Evolutionary conservation across 2,329 filamentous ascomycete species (phyloP).

Genomic region (Ascochyta lentis): DNA sequence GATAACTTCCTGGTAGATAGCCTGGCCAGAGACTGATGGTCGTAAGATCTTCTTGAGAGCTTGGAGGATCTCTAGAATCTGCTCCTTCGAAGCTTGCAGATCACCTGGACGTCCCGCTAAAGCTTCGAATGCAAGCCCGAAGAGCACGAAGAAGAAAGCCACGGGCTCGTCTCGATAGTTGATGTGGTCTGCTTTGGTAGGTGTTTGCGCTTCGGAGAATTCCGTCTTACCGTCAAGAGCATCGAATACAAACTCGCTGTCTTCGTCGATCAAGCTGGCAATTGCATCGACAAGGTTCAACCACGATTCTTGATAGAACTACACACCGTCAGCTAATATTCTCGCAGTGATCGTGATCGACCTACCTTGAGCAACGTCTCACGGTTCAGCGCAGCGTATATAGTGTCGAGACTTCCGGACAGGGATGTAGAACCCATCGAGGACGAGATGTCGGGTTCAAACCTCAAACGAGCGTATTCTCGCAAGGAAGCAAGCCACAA

Average conservation of each 20-base stretch:
- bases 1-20: conserved; percentile 93
- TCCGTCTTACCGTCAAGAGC: conserved; percentile 83
- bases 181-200: conserved; percentile 74
- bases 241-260: conserved; percentile 97
- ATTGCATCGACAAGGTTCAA: conserved; percentile 96
- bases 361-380: conserved; percentile 81
- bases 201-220: conserved; percentile 43
- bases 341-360: no score
- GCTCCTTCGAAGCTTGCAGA: conserved; percentile 73
- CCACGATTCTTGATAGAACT: conserved; percentile 98
- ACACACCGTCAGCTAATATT: conserved; percentile 14
- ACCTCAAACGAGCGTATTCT: conserved; percentile 90
- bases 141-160: conserved; percentile 98
- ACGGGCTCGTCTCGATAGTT: conserved; percentile 98
- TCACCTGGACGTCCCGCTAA: conserved; percentile 81
- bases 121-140: conserved; percentile 95
- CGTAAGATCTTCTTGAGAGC: conserved; percentile 94
- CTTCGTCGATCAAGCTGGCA: conserved; percentile 94
- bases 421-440: conserved; percentile 81
- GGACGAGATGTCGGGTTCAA: conserved; percentile 96
- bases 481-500: conserved; percentile 92
- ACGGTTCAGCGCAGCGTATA: conserved; percentile 92
- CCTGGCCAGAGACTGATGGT: conserved; percentile 92
- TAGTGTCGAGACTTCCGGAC: conserved; percentile 86
- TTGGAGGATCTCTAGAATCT: conserved; percentile 85